These are phyloP conservation scores for Vigna unguiculata DNA, from an alignment of 306 rosid genomes.

Conservation along the genomic window DNA sequence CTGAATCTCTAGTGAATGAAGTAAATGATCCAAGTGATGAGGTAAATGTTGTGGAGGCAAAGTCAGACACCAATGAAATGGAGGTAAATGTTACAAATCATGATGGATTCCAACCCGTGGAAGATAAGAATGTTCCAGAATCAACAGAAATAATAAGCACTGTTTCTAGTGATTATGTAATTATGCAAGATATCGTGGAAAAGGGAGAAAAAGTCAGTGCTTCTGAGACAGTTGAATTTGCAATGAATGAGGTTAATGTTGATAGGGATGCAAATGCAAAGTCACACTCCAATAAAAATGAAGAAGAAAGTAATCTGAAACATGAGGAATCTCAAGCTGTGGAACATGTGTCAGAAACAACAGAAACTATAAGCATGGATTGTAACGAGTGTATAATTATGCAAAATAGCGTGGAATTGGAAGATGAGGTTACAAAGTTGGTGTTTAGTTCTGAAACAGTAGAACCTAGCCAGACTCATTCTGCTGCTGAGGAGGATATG, in stretches of 20 bases:
- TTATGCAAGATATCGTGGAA: neutral
- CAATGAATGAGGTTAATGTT: conserved; percentile 41
- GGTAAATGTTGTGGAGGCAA: conserved; percentile 51
- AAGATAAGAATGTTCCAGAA: conserved; percentile 44
- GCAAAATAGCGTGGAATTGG: neutral
- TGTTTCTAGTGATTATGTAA: neutral
- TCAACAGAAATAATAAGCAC: neutral
- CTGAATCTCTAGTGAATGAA: conserved; percentile 31
- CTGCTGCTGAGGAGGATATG: no score
- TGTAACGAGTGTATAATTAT: no score
- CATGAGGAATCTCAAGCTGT: conserved; percentile 55
- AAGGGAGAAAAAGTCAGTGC: neutral
- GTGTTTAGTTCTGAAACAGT: neutral
- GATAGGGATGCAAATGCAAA: conserved; percentile 50
- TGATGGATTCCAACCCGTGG: conserved; percentile 57
- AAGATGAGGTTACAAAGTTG: neutral
- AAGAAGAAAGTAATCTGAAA: conserved; percentile 43
- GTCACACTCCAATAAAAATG: conserved; percentile 54
- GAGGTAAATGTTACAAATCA: conserved; percentile 45
- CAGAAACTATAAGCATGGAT: neutral
- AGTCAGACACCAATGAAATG: conserved; percentile 51
- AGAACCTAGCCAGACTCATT: neutral
- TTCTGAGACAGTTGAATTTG: no score
- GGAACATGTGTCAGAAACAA: conserved; percentile 47
- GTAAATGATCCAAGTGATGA: conserved; percentile 49